Percentiles rank a stretch among this genome's conserved stretches.
Conservation (phyloP, 495 filamentous ascomycete species). For the Xylaria telfairii region DNA sequence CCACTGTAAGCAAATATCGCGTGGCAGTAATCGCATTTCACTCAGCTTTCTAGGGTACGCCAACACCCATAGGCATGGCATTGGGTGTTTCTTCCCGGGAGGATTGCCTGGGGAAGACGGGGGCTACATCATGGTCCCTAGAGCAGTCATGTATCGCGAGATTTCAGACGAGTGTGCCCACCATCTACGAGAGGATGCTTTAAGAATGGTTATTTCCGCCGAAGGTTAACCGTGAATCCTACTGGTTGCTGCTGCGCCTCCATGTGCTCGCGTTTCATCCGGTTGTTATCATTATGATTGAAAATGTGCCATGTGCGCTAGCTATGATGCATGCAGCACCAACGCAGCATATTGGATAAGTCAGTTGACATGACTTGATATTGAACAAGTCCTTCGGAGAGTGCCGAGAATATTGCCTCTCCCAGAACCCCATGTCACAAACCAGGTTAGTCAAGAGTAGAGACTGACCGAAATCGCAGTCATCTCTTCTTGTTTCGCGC, state of each 20-base stretch:
- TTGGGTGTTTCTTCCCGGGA: conserved; percentile 9
- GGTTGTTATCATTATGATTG: conserved; percentile 1
- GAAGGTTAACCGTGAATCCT: conserved; percentile 16
- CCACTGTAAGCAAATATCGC: conserved; percentile 24
- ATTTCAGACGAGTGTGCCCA: conserved; percentile 15
- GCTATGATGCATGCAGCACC: background rate
- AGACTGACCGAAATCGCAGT: background rate
- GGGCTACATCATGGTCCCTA: conserved; percentile 6
- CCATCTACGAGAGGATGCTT: conserved; percentile 1
- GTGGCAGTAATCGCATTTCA: conserved; percentile 26
- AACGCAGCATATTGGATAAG: background rate
- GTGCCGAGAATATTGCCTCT: conserved; percentile 2
- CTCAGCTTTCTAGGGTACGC: conserved; percentile 18
- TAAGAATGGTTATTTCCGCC: conserved; percentile 16
- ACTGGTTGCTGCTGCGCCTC: conserved; percentile 24
- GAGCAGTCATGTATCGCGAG: background rate
- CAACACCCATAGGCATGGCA: background rate
- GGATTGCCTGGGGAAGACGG: conserved; percentile 23
- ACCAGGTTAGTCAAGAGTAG: background rate
- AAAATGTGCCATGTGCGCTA: conserved; percentile 13
- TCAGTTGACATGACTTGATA: background rate
- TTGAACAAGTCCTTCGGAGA: background rate
- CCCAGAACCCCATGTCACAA: background rate
- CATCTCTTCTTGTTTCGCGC: background rate
- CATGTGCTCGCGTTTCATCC: conserved; percentile 25